A percentile compares a stretch with the other conserved stretches of the same genome.
These are phyloP conservation scores for Cocos nucifera DNA, from an alignment of 176 grass and related monocot genomes.

Conservation along the genomic window DNA sequence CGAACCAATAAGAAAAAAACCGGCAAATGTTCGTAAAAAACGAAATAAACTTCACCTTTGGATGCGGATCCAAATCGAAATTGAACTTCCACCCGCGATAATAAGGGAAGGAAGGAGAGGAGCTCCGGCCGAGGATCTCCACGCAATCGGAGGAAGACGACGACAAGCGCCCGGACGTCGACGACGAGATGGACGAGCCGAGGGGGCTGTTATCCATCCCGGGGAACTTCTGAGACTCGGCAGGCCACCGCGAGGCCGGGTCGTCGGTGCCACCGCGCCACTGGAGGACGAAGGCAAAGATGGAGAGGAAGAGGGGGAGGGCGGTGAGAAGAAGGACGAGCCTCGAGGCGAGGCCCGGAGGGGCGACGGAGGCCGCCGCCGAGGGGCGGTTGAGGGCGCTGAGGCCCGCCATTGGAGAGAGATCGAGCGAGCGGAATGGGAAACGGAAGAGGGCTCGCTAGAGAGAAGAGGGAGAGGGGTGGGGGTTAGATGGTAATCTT, in stretches of 20 bases:
- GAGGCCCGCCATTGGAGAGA: too few species aligned
- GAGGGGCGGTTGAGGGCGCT: neutral
- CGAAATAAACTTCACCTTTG: slow-evolving; percentile 45
- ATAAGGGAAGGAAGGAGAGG: slow-evolving; percentile 61
- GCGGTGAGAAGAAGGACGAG: slow-evolving; percentile 58
- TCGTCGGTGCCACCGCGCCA: slow-evolving; percentile 82
- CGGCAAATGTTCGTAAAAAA: neutral
- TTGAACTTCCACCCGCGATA: slow-evolving; percentile 64
- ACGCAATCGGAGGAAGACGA: slow-evolving; percentile 23
- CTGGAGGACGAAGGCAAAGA: slow-evolving; percentile 67
- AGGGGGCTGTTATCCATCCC: slow-evolving; percentile 43
- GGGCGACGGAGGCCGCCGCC: slow-evolving; percentile 9
- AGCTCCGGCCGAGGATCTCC: slow-evolving; percentile 26
- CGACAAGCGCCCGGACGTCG: slow-evolving; percentile 9
- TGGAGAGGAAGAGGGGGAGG: slow-evolving; percentile 58
- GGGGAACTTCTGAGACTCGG: slow-evolving; percentile 32
- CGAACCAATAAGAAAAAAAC: neutral
- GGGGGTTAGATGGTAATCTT: too few species aligned
- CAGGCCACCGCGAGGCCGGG: slow-evolving; percentile 48
- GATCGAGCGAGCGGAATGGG: too few species aligned
- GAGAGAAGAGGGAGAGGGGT: too few species aligned
- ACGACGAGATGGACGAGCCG: slow-evolving; percentile 16
- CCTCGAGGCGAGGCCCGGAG: slow-evolving; percentile 19
- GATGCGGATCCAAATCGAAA: slow-evolving; percentile 38
- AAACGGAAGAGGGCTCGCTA: too few species aligned